phyloP scores from a whole-genome alignment of 139 green algal genomes.

The Picochlorum sp. region DNA sequence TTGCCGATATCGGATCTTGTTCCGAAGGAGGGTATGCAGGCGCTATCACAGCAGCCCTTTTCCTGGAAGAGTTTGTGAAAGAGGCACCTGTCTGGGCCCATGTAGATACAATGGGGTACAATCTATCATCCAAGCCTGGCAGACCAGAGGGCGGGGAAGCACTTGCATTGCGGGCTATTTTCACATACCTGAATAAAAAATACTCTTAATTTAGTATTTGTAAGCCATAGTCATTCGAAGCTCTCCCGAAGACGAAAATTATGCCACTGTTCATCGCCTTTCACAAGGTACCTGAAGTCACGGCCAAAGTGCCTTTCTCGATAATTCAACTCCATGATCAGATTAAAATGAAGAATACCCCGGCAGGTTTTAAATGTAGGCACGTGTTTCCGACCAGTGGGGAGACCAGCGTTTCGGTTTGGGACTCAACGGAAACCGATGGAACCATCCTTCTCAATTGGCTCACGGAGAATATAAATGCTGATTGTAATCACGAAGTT shows the following conservation, averaged over 20 bases:
- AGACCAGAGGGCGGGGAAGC: conserved; percentile 59
- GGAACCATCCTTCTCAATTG: conserved; percentile 30
- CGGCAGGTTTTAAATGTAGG: conserved; percentile 13
- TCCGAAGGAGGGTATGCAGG: conserved; percentile 44
- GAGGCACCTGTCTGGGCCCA: conserved; percentile 44
- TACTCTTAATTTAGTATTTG: conserved; percentile 16
- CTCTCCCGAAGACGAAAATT: no score
- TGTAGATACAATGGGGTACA: conserved; percentile 48
- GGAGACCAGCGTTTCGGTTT: conserved; percentile 28
- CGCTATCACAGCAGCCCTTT: conserved; percentile 88
- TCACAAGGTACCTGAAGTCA: conserved; percentile 21
- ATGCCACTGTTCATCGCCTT: conserved; percentile 24
- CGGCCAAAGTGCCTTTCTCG: conserved; percentile 34
- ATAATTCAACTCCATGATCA: conserved; percentile 39
- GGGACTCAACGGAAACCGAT: conserved; percentile 34
- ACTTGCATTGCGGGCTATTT: conserved; percentile 45
- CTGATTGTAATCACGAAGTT: conserved; percentile 23
- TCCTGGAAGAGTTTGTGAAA: conserved; percentile 73
- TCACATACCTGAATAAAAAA: conserved; percentile 18
- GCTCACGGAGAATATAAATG: conserved; percentile 41
- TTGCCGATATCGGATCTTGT: conserved; percentile 74
- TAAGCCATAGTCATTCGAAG: no score
- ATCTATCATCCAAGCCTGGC: conserved; percentile 21
- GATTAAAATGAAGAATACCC: conserved; percentile 24
- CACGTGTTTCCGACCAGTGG: conserved; percentile 46